Conservation (phyloP, 257 asterid species). For the Cinchona pubescens region DNA sequence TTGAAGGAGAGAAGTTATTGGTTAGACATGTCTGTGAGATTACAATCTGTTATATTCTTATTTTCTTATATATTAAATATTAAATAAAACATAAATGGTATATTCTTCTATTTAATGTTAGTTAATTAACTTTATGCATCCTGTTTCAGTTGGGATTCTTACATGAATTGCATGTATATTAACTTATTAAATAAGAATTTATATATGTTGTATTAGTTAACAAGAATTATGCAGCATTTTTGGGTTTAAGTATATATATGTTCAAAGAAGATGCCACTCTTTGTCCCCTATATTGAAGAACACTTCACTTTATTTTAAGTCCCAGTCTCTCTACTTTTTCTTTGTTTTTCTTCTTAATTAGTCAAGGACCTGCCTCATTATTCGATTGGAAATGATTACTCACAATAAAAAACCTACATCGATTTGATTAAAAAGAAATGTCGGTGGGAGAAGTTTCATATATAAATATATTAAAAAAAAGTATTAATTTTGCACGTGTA, state of each 20-base stretch:
- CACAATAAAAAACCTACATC: background rate
- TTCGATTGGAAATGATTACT: slow-evolving; percentile 17
- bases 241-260: background rate
- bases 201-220: slow-evolving; percentile 5
- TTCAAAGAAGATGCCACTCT: slow-evolving; percentile 9
- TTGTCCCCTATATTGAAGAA: slow-evolving; percentile 6
- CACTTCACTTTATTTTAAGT: slow-evolving; percentile 2
- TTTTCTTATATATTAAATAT: too few species aligned
- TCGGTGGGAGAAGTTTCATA: slow-evolving; percentile 8
- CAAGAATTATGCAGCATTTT: background rate
- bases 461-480: too few species aligned
- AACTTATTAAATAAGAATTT: background rate
- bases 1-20: too few species aligned
- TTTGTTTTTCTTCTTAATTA: slow-evolving; percentile 1
- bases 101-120: background rate
- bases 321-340: background rate
- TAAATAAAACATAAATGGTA: background rate
- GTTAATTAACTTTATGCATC: background rate
- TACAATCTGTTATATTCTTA: too few species aligned
- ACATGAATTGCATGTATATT: slow-evolving; percentile 1
- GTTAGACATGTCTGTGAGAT: too few species aligned
- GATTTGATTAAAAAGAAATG: slow-evolving; percentile 9
- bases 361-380: background rate
- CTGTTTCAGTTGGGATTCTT: background rate
- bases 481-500: too few species aligned